Base-by-base conservation (phyloP, 2,329 filamentous ascomycete species). In the Lasiodiplodia theobromae region DNA sequence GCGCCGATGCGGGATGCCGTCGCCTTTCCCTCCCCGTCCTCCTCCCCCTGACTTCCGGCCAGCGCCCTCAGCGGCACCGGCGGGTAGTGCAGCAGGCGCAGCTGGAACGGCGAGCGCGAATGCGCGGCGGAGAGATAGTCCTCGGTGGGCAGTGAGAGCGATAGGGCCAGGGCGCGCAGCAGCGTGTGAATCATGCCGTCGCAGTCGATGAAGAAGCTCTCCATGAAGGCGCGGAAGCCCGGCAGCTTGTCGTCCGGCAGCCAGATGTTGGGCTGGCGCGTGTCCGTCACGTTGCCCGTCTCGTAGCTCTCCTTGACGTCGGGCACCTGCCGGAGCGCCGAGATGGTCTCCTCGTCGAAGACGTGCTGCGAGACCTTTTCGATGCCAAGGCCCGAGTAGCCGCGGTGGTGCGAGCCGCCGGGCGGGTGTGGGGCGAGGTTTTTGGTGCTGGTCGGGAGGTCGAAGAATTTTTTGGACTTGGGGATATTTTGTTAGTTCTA, bases 251-350 rank as follows among this genome's bases (percentile, higher is more conserved):
- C 71, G 8, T 81, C 79, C 0, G 79, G 77, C 0, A 76, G 71
- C 81, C 81, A 84, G 65, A 82, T 79, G 71, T 83, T 83, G 11
- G 78, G 77, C 66, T 79, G 77, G 2, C 69, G 21, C 4, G 49
- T 34, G 53, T 79, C 77, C 23, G 70, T 64, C 4, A 68, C 23
- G 67, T 79, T 79, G 10, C 77, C 77, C 63, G 51, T 72, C 64
- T 80, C 77, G 60, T 75, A 79, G 34, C 72, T 75, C 68, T 79
- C 77, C 69, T 80, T 79, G 70, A 70, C 72, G 65, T 79, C 77
- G 0, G 76, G 76, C 18, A 76, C 10, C 65, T 28, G 69, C 34
- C 76, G 69, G 7, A 74, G 37, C 25, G 72, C 71, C 1, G 63
- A 25, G 37, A 79, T 51, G 25, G 72, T 69, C 0, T 70, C 70